Conservation (phyloP, 352 stramenopile genomes). For the Phytopythium vexans region DNA sequence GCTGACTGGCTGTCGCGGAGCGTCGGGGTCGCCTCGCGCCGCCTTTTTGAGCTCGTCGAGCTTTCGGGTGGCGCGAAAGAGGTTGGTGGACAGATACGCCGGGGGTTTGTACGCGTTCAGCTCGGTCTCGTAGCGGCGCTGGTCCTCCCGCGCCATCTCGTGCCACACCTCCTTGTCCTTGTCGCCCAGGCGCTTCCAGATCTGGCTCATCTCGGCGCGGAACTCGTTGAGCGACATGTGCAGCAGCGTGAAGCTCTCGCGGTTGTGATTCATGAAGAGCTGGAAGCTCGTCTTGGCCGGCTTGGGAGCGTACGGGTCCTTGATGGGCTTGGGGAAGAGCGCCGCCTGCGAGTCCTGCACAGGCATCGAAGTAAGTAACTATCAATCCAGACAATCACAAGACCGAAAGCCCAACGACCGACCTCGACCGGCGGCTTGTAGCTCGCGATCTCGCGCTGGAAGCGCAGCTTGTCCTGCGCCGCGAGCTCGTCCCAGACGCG, state of each 20-base stretch:
- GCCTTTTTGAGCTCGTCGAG: slow-evolving; percentile 36
- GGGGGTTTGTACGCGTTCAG: slow-evolving; percentile 47
- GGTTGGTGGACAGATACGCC: slow-evolving; percentile 23
- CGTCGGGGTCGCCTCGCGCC: slow-evolving; percentile 23
- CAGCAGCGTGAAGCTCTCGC: slow-evolving; percentile 45
- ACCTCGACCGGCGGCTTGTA: slow-evolving; percentile 22
- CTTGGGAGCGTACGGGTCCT: slow-evolving; percentile 40
- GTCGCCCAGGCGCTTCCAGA: slow-evolving; percentile 44
- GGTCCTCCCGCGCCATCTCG: slow-evolving; percentile 42
- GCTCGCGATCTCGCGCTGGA: slow-evolving; percentile 42
- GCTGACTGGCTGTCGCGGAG: slow-evolving; percentile 34
- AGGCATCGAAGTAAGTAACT: too few species aligned
- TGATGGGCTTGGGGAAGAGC: slow-evolving; percentile 11
- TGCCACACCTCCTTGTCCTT: slow-evolving; percentile 46
- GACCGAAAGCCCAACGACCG: not conserved
- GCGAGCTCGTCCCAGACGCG: slow-evolving; percentile 52
- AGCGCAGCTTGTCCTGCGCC: slow-evolving; percentile 41
- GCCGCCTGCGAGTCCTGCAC: slow-evolving; percentile 6
- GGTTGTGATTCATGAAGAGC: slow-evolving; percentile 56
- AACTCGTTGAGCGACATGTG: slow-evolving; percentile 59
- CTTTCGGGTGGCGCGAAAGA: slow-evolving; percentile 17
- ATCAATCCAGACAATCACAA: too few species aligned
- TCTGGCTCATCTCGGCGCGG: slow-evolving; percentile 43
- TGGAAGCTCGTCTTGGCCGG: slow-evolving; percentile 54
- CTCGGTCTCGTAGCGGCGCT: slow-evolving; percentile 40